Evolutionary conservation across 768 basidiomycete genomes (phyloP), one percentile per base, ranked within the genome.

Genomic region (Pleurotus tuoliensis): DNA sequence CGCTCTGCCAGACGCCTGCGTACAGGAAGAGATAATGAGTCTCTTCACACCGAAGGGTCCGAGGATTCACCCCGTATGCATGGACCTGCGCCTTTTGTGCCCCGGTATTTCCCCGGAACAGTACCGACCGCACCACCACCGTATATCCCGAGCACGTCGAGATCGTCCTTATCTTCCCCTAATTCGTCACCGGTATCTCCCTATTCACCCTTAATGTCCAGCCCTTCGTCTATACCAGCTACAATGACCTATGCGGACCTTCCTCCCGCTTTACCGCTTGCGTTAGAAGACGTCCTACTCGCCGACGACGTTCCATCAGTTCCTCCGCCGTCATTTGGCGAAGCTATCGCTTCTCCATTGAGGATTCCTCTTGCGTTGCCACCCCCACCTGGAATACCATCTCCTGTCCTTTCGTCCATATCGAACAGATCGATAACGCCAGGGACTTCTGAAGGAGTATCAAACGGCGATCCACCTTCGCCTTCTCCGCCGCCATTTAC

Each of bases 21-120:
- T 9, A 66, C 59, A 47, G 68, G 75, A 34, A 45, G 57, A 41
- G 60, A 55, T 13, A 54, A 59, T 20, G 61, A 47, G 44, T 64
- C 66, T 5, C 59, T 66, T 38, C 69, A 66, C 47, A 65, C 66
- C 8, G 66, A 71, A 59, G 64, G 56, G 41, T 65, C 70, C 70
- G 69, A 71, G 59, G 71, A 71, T 71, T 63, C 70, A 62, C 74
- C 73, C 59, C 63, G 51, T 34, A 78, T 79, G 75, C 62, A 65
- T 18, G 81, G 79, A 9, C 78, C 80, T 24, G 69, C 67, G 7
- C 73, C 77, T 3, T 84, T 84, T 66, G 66, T 81, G 16, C 81
- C 82, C 66, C 77, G 81, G 62, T 83, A 76, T 66, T 83, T 83
- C 77, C 82, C 81, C 24, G 79, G 78, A 7, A 78, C 79, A 27